These are phyloP conservation scores for Amyloporia xantha DNA, from an alignment of 768 basidiomycete species.

Conservation along the genomic window DNA sequence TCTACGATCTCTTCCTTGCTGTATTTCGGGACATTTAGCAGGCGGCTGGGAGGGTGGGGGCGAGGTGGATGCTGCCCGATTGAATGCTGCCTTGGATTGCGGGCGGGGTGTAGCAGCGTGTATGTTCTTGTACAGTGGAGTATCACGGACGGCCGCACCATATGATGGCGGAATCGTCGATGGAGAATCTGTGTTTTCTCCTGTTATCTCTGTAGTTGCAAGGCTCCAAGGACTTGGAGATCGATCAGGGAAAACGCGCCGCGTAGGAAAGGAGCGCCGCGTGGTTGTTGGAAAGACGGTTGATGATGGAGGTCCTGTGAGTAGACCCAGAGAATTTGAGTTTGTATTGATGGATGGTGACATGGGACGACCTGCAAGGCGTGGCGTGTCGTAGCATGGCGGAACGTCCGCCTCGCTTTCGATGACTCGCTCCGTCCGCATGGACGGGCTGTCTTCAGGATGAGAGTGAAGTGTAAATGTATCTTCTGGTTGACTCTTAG, in stretches of 20 bases:
- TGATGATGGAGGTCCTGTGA: conserved; percentile 15
- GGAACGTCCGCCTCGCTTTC: neutral
- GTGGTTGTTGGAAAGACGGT: conserved; percentile 2
- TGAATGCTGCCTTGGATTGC: conserved; percentile 3
- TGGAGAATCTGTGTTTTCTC: conserved; percentile 24
- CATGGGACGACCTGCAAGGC: conserved; percentile 15
- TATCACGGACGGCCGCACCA: conserved; percentile 31
- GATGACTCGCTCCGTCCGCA: conserved; percentile 1
- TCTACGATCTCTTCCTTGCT: conserved; percentile 31
- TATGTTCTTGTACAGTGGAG: conserved; percentile 10
- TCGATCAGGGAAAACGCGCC: neutral
- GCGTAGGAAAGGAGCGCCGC: conserved; percentile 9
- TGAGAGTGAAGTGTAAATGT: conserved; percentile 39
- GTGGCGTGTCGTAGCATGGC: conserved; percentile 14
- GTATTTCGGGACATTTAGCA: conserved; percentile 1
- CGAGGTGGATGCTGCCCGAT: conserved; percentile 5
- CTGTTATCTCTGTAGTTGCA: conserved; percentile 31
- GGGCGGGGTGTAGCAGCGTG: neutral
- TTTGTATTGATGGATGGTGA: conserved; percentile 13
- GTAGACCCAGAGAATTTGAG: conserved; percentile 24
- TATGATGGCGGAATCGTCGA: conserved; percentile 46
- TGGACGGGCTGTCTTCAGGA: conserved; percentile 28
- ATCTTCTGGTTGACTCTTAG: conserved; percentile 22
- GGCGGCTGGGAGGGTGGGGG: neutral
- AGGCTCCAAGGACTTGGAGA: conserved; percentile 26